These are phyloP conservation scores for Parasitella parasitica DNA, from an alignment of 371 early-diverging fungal species.

Conservation along the genomic window DNA sequence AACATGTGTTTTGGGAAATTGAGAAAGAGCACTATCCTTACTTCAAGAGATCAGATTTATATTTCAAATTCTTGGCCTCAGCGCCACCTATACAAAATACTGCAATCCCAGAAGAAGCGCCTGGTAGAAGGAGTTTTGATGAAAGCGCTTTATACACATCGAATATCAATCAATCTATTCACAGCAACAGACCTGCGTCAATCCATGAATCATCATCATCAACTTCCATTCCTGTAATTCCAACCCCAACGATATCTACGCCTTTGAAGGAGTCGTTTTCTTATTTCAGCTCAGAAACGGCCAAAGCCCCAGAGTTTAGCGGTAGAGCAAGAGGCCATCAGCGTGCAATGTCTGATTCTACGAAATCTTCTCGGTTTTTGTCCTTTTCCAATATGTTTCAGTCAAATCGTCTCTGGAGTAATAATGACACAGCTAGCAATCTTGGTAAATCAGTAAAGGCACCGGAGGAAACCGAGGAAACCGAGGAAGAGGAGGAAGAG, in stretches of 20 bases:
- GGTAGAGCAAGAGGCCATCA: slow-evolving; percentile 25
- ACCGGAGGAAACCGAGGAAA: slow-evolving; percentile 19
- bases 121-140: slow-evolving; percentile 37
- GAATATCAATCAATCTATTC: background rate
- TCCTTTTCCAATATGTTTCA: slow-evolving; percentile 34
- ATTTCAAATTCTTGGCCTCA: slow-evolving; percentile 62
- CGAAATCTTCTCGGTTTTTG: slow-evolving; percentile 16
- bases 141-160: slow-evolving; percentile 21
- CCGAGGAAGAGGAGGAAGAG: slow-evolving; percentile 22
- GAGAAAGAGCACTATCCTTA: slow-evolving; percentile 60
- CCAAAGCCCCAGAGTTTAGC: background rate
- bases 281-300: background rate
- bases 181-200: slow-evolving; percentile 6
- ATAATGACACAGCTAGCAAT: slow-evolving; percentile 16
- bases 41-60: slow-evolving; percentile 67
- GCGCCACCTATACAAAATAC: slow-evolving; percentile 24
- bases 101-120: background rate
- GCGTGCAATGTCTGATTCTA: slow-evolving; percentile 31
- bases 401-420: slow-evolving; percentile 8
- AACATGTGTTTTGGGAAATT: slow-evolving; percentile 67
- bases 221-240: background rate
- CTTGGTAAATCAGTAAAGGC: slow-evolving; percentile 24
- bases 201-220: slow-evolving; percentile 5
- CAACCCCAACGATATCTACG: background rate
- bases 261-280: background rate